Percentiles rank a stretch among this genome's conserved stretches.
Evolutionary conservation across 768 basidiomycete species (phyloP).

Genomic region (Agrocybe chaxingu): DNA sequence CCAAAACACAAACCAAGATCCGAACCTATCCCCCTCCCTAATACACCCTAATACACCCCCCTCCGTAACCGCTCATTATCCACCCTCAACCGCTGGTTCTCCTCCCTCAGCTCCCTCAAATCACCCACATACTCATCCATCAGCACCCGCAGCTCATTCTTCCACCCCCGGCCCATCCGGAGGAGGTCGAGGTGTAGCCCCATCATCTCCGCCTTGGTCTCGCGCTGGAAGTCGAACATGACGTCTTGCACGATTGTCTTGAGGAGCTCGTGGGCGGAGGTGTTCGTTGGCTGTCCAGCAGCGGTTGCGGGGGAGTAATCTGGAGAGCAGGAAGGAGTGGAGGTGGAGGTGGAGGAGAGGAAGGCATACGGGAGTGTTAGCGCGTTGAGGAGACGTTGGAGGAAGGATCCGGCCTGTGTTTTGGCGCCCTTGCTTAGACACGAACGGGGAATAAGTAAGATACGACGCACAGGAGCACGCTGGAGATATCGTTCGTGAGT

Average conservation of each 20-base stretch:
- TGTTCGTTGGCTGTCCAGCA: too few species aligned
- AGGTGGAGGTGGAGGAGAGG: too few species aligned
- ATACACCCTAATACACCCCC: slow-evolving; percentile 20
- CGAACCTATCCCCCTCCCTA: too few species aligned
- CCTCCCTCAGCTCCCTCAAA: slow-evolving; percentile 56
- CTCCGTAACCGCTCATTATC: slow-evolving; percentile 65
- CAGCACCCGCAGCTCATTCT: slow-evolving; percentile 55
- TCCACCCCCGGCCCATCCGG: slow-evolving; percentile 68
- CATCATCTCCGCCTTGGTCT: slow-evolving; percentile 69
- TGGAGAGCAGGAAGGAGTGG: too few species aligned
- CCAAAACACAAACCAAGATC: too few species aligned
- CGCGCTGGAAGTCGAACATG: slow-evolving; percentile 70
- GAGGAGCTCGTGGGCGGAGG: slow-evolving; percentile 55
- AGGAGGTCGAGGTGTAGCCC: slow-evolving; percentile 74
- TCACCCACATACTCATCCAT: slow-evolving; percentile 65
- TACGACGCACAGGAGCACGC: background rate
- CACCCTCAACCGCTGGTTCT: slow-evolving; percentile 61
- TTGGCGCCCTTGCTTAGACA: background rate
- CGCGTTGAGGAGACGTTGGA: slow-evolving; percentile 13
- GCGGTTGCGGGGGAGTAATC: too few species aligned
- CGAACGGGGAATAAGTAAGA: too few species aligned
- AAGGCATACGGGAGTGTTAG: slow-evolving; percentile 11
- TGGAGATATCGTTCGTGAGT: background rate
- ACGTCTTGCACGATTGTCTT: slow-evolving; percentile 65
- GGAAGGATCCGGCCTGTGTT: slow-evolving; percentile 7